Base-by-base conservation (phyloP, 2,329 filamentous ascomycete genomes). In the Chrysoporthe puriensis region DNA sequence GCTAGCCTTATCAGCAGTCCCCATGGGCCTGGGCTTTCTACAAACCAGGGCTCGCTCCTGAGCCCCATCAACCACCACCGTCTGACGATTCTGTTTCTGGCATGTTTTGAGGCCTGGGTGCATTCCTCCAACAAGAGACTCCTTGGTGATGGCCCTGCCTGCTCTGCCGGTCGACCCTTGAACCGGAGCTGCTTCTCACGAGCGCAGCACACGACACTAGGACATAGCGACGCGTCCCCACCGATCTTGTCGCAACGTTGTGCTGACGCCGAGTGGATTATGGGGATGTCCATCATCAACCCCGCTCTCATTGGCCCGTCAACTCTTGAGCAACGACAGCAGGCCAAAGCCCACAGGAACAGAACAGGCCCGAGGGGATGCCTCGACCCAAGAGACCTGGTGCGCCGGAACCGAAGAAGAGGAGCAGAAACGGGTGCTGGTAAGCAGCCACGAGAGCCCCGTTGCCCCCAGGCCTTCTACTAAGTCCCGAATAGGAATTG, bases 341-440 rank as follows among this genome's bases (percentile, higher is more conserved):
- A 58, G 36, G 40, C 40, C 40, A 60, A 34, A 32, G 57, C 40
- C n/a, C 57, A 68, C 54, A 68, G 36, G 59, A 66, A 67, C 62
- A 63, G 26, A 32, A 34, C 32, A 48, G n/a, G n/a, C 21, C 43
- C 42, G 44, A 57, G 57, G 66, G 61, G 48, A 90, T 91, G 89
- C 89, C 89, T 76, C 86, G 89, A 73, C 87, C 88, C 60, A 89
- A 89, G 82, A 88, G 86, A 77, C 83, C 85, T 69, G 85, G 86
- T 67, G 86, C 86, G 65, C 84, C 84, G 69, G 87, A 90, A 77
- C 88, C 88, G 7, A 91, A 91, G 79, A 86, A 82, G 73, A 83
- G 89, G 73, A 90, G 88, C 72, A 85, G 89, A 59, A 90, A 88
- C 73, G 89, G 89, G 60, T 91, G 89, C 77, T 91, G 89, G 89